phyloP scores from a whole-genome alignment of 176 grass and related monocot species.

The Oryza rufipogon region DNA sequence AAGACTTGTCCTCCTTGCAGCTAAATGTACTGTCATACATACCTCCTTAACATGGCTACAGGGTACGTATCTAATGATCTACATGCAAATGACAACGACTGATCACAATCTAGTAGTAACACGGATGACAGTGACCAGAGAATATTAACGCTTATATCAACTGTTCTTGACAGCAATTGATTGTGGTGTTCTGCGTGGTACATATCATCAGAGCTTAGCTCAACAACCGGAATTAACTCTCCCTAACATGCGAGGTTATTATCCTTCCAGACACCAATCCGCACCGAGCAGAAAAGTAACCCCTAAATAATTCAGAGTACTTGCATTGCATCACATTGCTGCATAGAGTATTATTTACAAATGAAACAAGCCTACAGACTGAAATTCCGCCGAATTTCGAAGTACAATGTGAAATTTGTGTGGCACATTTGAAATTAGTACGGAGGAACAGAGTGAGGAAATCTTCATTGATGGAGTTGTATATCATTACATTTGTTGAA shows the following conservation, averaged over 20 bases:
- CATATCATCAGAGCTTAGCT: not conserved
- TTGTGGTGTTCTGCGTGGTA: not conserved
- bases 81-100: not conserved
- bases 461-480: not conserved
- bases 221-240: slow-evolving; percentile 3
- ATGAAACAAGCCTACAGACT: too few species aligned
- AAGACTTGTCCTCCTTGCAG: not conserved
- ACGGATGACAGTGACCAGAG: not conserved
- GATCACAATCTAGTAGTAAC: not conserved
- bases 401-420: not conserved
- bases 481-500: not conserved
- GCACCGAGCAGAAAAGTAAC: not conserved
- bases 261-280: not conserved
- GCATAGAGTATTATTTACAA: too few species aligned
- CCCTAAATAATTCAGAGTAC: not conserved
- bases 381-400: not conserved
- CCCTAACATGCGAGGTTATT: not conserved
- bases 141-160: not conserved
- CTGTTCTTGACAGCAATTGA: not conserved
- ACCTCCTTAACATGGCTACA: not conserved
- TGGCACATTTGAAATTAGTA: not conserved
- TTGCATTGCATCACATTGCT: not conserved
- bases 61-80: not conserved
- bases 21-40: not conserved
- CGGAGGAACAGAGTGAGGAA: not conserved